A percentile compares a stretch with the other conserved stretches of the same genome.
phyloP scores from a whole-genome alignment of 1,139 yeast genomes.

The Meyerozyma sp. region DNA sequence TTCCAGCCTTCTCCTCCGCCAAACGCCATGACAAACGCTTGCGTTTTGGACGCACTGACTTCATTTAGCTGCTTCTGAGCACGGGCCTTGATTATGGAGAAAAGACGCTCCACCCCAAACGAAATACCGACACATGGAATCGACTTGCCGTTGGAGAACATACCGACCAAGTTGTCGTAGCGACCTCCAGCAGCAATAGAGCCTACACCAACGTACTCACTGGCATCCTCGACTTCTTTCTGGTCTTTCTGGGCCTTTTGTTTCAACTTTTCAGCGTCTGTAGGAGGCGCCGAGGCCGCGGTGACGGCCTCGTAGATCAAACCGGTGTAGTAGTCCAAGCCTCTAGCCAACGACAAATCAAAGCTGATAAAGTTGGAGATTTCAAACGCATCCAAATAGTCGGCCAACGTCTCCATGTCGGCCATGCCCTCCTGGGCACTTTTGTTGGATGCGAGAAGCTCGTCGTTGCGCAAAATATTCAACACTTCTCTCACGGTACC shows the following conservation, averaged over 20 bases:
- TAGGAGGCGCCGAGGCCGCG: slow-evolving; percentile 90
- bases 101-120: slow-evolving; percentile 92
- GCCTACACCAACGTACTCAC: slow-evolving; percentile 96
- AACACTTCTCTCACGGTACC: slow-evolving; percentile 74
- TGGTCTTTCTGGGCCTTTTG: slow-evolving; percentile 40
- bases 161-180: slow-evolving; percentile 91
- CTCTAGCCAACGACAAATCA: slow-evolving; percentile 93
- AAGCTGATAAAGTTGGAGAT: slow-evolving; percentile 64
- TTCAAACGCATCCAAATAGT: slow-evolving; percentile 75
- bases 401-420: slow-evolving; percentile 72
- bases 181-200: slow-evolving; percentile 99
- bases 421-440: slow-evolving; percentile 75
- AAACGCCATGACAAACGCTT: slow-evolving; percentile 93
- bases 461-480: slow-evolving; percentile 49
- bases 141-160: slow-evolving; percentile 90
- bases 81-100: slow-evolving; percentile 81
- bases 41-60: slow-evolving; percentile 80
- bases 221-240: slow-evolving; percentile 77
- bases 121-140: slow-evolving; percentile 97
- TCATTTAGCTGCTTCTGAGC: slow-evolving; percentile 47
- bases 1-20: slow-evolving; percentile 97
- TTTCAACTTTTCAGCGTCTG: slow-evolving; percentile 62
- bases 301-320: slow-evolving; percentile 95
- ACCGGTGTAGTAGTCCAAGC: slow-evolving; percentile 95
- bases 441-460: slow-evolving; percentile 53